Evolutionary conservation across 768 basidiomycete genomes (phyloP), one percentile per base, ranked within the genome.

Genomic region (Clavulina sp.): DNA sequence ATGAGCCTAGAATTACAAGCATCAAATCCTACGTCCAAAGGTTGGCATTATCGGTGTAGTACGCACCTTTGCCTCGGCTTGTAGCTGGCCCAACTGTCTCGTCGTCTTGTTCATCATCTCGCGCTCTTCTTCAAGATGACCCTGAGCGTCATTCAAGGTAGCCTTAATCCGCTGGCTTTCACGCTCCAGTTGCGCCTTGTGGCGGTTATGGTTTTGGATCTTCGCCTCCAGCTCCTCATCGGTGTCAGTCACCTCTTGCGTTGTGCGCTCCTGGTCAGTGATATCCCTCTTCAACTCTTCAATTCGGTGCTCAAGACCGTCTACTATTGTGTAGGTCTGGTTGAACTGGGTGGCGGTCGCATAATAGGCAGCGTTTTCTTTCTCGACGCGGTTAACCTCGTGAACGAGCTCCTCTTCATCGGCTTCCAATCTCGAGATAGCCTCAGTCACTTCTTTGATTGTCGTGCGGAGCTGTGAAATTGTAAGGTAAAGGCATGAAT

Each of bases 331-430:
- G 60, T 84, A 91, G 50, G 83, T 72, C 64, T 95, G 85, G 52
- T 86, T 75, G 62, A 96, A 95, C 60, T 82, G 82, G 21, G 77
- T 78, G 2, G 85, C 80, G 41, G 78, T 73, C 48, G 93, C 84
- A 59, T 86, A 80, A 63, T 91, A 91, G 16, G 60, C 49, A 28
- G 62, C 57, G 59, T 71, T 71, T 38, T 59, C 56, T 38, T 23
- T 52, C 52, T 38, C 54, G 43, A 58, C 56, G 49, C 41, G 43
- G 28, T 51, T 33, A 9, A 26, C 44, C 33, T 58, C 53, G 6
- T 41, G 43, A 59, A 81, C 80, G 13, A 78, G 73, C 40, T 79
- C 73, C 53, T 91, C 84, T 47, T 80, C 78, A 51, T 84, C 75
- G 3, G 76, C 68, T 56, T 89, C 78, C 61, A 86, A 91, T 0